phyloP scores from a whole-genome alignment of 2,329 filamentous ascomycete genomes.

The Graphium sp. region DNA sequence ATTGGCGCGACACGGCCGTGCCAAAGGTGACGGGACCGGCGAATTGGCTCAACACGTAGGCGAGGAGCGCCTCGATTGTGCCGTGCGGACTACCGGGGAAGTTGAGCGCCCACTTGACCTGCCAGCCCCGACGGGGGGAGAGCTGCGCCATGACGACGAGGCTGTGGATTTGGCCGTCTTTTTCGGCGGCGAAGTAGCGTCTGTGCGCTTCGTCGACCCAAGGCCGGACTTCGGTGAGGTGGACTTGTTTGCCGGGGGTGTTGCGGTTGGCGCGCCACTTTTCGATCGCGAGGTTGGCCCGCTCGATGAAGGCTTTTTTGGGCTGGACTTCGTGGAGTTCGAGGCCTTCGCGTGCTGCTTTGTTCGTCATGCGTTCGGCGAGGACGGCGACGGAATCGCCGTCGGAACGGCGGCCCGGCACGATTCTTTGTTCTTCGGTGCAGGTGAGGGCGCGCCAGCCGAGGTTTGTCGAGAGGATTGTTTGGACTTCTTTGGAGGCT shows the following conservation, averaged over 20 bases:
- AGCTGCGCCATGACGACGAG: slow-evolving; percentile 72
- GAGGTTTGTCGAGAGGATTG: slow-evolving; percentile 61
- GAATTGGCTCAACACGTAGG: slow-evolving; percentile 22
- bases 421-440: slow-evolving; percentile 75
- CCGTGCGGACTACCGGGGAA: slow-evolving; percentile 75
- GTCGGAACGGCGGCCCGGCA: too few relatives aligned
- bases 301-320: slow-evolving; percentile 49
- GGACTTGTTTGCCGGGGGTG: slow-evolving; percentile 71
- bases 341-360: slow-evolving; percentile 63
- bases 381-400: slow-evolving; percentile 51
- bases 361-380: slow-evolving; percentile 67
- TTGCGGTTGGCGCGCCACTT: slow-evolving; percentile 71
- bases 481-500: slow-evolving; percentile 61
- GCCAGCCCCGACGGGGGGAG: slow-evolving; percentile 68
- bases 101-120: slow-evolving; percentile 92
- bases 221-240: slow-evolving; percentile 76
- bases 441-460: slow-evolving; percentile 83
- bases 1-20: slow-evolving; percentile 56
- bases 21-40: slow-evolving; percentile 61
- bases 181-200: slow-evolving; percentile 69
- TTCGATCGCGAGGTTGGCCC: slow-evolving; percentile 55
- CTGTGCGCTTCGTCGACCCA: slow-evolving; percentile 76
- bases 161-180: slow-evolving; percentile 53
- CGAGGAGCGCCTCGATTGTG: slow-evolving; percentile 70
- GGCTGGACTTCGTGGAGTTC: slow-evolving; percentile 32